phyloP scores from a whole-genome alignment of 23 red algal species.

The Chondrus crispus region DNA sequence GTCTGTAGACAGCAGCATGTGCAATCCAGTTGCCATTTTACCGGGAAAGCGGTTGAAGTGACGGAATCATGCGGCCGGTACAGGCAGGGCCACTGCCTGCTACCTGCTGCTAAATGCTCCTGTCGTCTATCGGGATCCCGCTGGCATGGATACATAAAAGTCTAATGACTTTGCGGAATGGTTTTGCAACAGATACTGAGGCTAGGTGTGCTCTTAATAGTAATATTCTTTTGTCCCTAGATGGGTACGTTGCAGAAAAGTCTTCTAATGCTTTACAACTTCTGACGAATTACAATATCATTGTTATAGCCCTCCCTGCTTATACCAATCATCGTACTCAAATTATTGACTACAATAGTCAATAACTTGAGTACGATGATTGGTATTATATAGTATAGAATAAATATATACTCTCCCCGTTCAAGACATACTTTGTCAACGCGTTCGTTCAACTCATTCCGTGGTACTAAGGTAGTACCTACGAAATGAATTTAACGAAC shows the following conservation, averaged over 20 bases:
- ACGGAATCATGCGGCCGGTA: neutral
- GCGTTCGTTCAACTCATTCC: too few relatives aligned
- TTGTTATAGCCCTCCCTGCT: neutral
- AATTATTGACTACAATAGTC: slow-evolving; percentile 20
- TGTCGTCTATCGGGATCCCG: neutral
- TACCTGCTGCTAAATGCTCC: neutral
- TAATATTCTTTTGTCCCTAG: neutral
- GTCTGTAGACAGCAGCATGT: neutral
- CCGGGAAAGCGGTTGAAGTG: neutral
- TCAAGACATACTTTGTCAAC: too few relatives aligned
- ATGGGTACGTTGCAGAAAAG: neutral
- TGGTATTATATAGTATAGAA: too few relatives aligned
- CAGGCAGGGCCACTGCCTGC: neutral
- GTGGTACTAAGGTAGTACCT: too few relatives aligned
- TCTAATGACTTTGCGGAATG: neutral
- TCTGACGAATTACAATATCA: neutral
- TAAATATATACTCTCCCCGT: slow-evolving; percentile 4
- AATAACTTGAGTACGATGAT: too few relatives aligned
- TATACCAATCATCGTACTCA: slow-evolving; percentile 8
- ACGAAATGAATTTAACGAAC: neutral
- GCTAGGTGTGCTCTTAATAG: neutral
- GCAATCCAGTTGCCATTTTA: neutral
- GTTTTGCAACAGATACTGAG: neutral
- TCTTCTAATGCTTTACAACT: neutral
- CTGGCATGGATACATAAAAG: neutral